A percentile compares a stretch with the other conserved stretches of the same genome.
Conservation (phyloP, 2,329 filamentous ascomycete genomes). For the Ophiosphaerella herpotricha region DNA sequence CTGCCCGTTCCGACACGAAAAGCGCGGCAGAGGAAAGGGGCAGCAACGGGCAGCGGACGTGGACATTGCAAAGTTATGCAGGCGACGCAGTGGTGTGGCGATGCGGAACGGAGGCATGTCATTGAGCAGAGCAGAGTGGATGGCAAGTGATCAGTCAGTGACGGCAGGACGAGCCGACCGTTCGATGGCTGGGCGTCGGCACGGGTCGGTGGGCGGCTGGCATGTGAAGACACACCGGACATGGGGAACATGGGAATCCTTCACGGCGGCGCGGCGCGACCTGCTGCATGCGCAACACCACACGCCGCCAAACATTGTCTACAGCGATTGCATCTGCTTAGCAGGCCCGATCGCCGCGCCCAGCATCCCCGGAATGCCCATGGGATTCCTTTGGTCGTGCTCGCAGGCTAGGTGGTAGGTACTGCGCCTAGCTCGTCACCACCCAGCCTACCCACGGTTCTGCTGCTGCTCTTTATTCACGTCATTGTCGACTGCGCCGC, state of each 20-base stretch:
- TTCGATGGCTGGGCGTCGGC: neutral
- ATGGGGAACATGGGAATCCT: neutral
- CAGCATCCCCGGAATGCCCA: too few species aligned
- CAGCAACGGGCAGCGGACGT: neutral
- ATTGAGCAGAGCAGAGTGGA: neutral
- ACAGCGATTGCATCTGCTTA: slow-evolving; percentile 18
- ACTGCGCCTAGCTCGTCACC: neutral
- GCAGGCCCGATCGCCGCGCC: neutral
- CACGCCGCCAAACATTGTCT: neutral
- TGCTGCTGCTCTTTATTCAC: slow-evolving; percentile 7
- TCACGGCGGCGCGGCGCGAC: neutral
- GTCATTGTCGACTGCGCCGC: slow-evolving; percentile 5
- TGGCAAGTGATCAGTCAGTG: too few species aligned
- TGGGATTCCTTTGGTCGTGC: too few species aligned
- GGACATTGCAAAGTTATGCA: slow-evolving; percentile 1
- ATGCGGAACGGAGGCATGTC: neutral
- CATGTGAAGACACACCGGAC: slow-evolving; percentile 1
- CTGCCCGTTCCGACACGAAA: neutral
- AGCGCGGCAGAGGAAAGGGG: slow-evolving; percentile 1
- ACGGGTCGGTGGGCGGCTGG: slow-evolving; percentile 3
- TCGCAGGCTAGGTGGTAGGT: too few species aligned
- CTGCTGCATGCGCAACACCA: neutral
- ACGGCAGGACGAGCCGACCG: too few species aligned
- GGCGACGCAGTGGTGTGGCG: neutral
- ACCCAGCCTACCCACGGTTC: neutral